Base-by-base conservation (phyloP, 2,329 filamentous ascomycete species). In the Endothia cerciana region DNA sequence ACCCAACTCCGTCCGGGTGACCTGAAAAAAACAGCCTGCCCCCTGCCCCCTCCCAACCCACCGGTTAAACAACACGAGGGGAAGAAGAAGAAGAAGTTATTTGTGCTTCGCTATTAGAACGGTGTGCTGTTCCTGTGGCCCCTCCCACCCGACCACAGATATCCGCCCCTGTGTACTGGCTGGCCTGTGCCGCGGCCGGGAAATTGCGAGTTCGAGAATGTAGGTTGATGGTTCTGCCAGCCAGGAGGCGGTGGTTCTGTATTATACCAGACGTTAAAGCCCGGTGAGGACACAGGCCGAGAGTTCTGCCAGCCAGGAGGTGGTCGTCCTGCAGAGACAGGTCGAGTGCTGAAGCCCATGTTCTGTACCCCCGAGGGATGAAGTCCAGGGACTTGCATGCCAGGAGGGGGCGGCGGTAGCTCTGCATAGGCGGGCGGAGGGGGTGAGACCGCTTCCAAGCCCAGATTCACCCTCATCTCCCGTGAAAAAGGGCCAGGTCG, bases 1-100 rank as follows among this genome's bases (percentile, higher is more conserved):
- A 19, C 60, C 51, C 55, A 40, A 65, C 69, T 67, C 66, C 62
- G 65, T 69, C 64, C 63, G 68, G n/a, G 65, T 65, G 53, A 62
- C 60, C 43, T 55, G 71, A 72, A 28, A n/a, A 41, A 43, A 28
- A 30, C 19, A 30, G n/a, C 36, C 36, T 38, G 15, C 22, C 33
- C 17, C 25, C n/a, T 43, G 19, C 19, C 11, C n/a, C 8, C 25
- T 22, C 8, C 38, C 33, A 11, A 41, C 19, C 33, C 60, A 25
- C 36, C 47, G 25, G 13, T n/a, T 30, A 43, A 38, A 45, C 25
- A 45, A 59, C 10, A 45, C 22, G 40, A 43, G 13, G 22, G 33
- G 13, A 43, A 25, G 19, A 58, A 28, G 25, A n/a, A n/a, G 25
- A 30, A 33, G 15, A 36, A 36, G 6, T 51, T 30, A 25, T 15